Evolutionary conservation across 768 basidiomycete genomes (phyloP).

Genomic region (Royoungia palumana): DNA sequence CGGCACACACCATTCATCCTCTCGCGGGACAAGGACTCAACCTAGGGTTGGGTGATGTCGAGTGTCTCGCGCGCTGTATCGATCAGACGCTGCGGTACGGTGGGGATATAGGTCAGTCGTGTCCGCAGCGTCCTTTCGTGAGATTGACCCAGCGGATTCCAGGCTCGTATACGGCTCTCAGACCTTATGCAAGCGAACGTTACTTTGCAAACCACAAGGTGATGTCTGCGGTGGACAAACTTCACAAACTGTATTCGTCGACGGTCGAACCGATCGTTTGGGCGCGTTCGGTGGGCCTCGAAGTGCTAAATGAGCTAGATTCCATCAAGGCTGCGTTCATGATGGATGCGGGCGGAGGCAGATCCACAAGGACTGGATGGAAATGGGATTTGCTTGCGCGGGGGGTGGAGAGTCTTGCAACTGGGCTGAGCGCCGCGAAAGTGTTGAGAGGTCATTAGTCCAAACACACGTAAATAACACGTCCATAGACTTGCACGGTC

Average conservation of each 20-base stretch:
- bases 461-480: constrained; percentile 23
- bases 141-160: neutral
- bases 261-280: constrained; percentile 72
- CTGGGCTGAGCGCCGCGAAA: constrained; percentile 33
- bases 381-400: constrained; percentile 34
- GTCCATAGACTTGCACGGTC: neutral
- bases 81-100: constrained; percentile 55
- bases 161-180: constrained; percentile 75
- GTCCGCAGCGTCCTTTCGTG: neutral
- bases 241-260: constrained; percentile 81
- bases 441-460: constrained; percentile 10
- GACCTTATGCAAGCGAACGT: constrained; percentile 74
- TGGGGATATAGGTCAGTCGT: constrained; percentile 72
- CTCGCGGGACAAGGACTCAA: constrained; percentile 96
- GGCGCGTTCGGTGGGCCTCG: constrained; percentile 83
- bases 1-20: constrained; percentile 93
- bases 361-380: constrained; percentile 31
- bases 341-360: constrained; percentile 63
- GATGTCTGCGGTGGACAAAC: constrained; percentile 82
- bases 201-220: constrained; percentile 86
- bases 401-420: constrained; percentile 44
- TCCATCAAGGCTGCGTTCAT: constrained; percentile 80
- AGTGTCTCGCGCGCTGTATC: constrained; percentile 66
- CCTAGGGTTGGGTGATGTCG: constrained; percentile 85
- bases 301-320: constrained; percentile 87